These are phyloP conservation scores for Cerioporus squamosus DNA, from an alignment of 1,284 basidiomycete genomes.

Conservation along the genomic window DNA sequence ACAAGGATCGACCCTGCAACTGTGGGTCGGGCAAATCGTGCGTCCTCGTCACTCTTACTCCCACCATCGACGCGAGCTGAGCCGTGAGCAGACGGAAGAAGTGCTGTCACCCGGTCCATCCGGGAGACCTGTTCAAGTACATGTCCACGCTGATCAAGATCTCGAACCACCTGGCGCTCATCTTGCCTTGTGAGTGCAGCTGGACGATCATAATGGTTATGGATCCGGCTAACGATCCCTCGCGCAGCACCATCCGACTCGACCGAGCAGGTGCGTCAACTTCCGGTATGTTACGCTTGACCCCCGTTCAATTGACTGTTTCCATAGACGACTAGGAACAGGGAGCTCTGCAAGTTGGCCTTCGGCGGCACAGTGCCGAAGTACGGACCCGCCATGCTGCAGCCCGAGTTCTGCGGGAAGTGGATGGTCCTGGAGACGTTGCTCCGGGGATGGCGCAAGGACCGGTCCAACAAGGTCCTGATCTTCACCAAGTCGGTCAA, in stretches of 20 bases:
- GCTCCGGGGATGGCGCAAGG: conserved; percentile 67
- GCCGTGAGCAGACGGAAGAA: conserved; percentile 53
- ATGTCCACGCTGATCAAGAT: conserved; percentile 82
- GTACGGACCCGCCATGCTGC: conserved; percentile 63
- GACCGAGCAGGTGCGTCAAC: conserved; percentile 58
- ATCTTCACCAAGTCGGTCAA: conserved; percentile 89
- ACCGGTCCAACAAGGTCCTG: conserved; percentile 74
- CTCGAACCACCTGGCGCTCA: conserved; percentile 83
- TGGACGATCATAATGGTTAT: not conserved
- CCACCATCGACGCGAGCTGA: not conserved
- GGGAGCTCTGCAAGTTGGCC: conserved; percentile 57
- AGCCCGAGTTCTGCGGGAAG: conserved; percentile 78
- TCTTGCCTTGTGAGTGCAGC: conserved; percentile 65
- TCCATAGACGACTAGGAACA: conserved; percentile 57
- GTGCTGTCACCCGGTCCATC: conserved; percentile 67
- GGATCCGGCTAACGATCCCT: not conserved
- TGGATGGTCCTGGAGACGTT: conserved; percentile 80
- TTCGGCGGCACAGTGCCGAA: conserved; percentile 66
- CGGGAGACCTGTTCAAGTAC: conserved; percentile 71
- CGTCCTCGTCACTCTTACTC: conserved; percentile 21
- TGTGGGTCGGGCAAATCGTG: conserved; percentile 67
- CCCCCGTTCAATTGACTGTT: not conserved
- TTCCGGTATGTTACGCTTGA: not conserved
- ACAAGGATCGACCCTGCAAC: conserved; percentile 70
- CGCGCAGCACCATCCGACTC: conserved; percentile 60